Percentiles rank a stretch among this genome's conserved stretches.
Conservation (phyloP, 2,329 filamentous ascomycete genomes). For the Botrytis fabae region DNA sequence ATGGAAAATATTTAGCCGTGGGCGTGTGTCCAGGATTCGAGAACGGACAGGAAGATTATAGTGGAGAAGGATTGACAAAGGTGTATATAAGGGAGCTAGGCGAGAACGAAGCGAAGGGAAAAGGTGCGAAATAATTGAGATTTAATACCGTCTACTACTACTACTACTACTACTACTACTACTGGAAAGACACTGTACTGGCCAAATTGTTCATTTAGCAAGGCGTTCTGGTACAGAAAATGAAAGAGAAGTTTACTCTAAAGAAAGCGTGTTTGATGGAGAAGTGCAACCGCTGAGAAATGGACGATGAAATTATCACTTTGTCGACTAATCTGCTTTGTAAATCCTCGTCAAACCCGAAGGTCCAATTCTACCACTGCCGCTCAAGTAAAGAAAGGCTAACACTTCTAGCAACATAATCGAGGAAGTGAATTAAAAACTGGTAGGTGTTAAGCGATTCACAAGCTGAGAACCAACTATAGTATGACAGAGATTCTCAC, state of each 20-base stretch:
- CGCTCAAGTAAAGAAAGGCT: neutral
- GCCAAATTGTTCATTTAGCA: constrained; percentile 25
- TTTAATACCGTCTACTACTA: neutral
- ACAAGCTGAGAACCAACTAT: neutral
- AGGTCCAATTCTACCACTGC: neutral
- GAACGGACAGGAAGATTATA: constrained; percentile 72
- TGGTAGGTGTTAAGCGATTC: neutral
- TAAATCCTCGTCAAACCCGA: neutral
- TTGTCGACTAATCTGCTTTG: neutral
- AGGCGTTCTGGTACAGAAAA: constrained; percentile 26
- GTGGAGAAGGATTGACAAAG: constrained; percentile 69
- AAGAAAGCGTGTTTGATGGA: neutral
- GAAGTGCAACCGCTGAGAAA: neutral
- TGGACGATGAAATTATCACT: neutral
- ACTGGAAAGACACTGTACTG: neutral
- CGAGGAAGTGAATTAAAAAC: neutral
- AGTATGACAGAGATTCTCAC: neutral
- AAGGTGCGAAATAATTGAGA: constrained; percentile 37
- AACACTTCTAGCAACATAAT: neutral
- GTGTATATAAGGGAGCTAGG: constrained; percentile 81
- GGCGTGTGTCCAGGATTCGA: constrained; percentile 70
- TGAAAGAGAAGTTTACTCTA: neutral
- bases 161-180: neutral
- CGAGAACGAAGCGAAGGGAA: constrained; percentile 70
- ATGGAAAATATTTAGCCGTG: constrained; percentile 65